Base-by-base conservation (phyloP, 1,139 yeast genomes). In the Barnettozyma hawaiiensis region DNA sequence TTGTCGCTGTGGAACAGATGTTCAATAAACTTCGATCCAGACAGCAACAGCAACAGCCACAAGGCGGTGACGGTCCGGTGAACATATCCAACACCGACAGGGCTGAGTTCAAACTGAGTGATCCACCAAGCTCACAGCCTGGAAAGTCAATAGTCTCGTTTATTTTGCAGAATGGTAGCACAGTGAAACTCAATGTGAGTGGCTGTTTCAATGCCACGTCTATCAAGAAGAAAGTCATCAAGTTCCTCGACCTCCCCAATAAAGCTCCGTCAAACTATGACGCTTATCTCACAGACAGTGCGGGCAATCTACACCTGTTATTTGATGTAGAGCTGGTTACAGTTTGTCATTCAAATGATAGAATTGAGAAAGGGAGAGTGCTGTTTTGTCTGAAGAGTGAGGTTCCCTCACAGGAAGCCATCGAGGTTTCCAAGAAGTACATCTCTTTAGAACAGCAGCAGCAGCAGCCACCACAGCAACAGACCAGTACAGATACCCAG, bases 191-290 rank as follows among this genome's bases (percentile, higher is more conserved):
- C 32, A 81, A 83, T 54, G 82, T 87, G 1, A 76, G 81, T 11
- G 95, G 90, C 1, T 85, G 95, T 58, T 82, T 79, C 60, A 83
- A 82, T 57, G 90, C 96, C 1, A 84, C 78, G 44, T 78, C 89
- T 11, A 84, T 87, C 41, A 86, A 85, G 60, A 69, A 79, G 40
- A 81, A 81, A 52, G 80, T 85, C 2, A 65, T 87, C 47, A 76
- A 78, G 53, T 76, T 78, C 53, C 61, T 84, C 39, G 81, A 82
- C 3, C 54, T 63, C 21, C 55, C 54, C 16, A 56, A 52, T 60
- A 78, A 64, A 47, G 71, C 63, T 11, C 74, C 78, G 40, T 78
- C 72, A 35, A 62, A 66, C 28, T 77, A 77, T 67, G 70, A 69
- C 37, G 70, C 76, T 1, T 76, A 70, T 53, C 67, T 75, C 28